These are phyloP conservation scores for Didymella pinodella DNA, from an alignment of 2,329 filamentous ascomycete species.

Conservation along the genomic window DNA sequence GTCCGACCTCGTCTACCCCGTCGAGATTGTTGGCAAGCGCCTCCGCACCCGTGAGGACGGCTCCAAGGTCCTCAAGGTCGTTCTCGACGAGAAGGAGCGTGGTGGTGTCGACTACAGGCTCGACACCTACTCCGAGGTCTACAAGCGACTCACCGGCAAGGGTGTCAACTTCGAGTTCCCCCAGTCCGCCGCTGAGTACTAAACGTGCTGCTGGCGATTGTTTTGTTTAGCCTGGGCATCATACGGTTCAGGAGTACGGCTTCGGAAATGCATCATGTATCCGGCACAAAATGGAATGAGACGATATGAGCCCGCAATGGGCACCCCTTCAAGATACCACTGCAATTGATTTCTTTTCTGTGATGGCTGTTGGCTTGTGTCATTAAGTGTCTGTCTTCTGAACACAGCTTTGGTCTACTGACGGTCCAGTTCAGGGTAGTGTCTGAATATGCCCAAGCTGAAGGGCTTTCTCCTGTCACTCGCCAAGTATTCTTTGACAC, in stretches of 20 bases:
- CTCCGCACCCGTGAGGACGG: constrained; percentile 98
- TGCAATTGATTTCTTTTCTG: constrained; percentile 47
- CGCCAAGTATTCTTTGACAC: constrained; percentile 72
- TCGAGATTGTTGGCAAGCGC: constrained; percentile 99
- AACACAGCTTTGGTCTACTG: constrained; percentile 38
- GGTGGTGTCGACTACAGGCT: constrained; percentile 99
- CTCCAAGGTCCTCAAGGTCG: constrained; percentile 97
- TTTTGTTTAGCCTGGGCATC: constrained; percentile 35
- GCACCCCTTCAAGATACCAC: constrained; percentile 48
- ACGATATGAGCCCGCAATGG: constrained; percentile 46
- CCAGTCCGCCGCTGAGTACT: constrained; percentile 83
- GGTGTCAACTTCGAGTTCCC: constrained; percentile 99
- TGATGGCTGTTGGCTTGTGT: constrained; percentile 29
- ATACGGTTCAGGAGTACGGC: constrained; percentile 49
- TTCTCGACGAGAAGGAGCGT: constrained; percentile 99
- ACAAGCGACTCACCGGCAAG: constrained; percentile 96
- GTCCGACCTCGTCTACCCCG: constrained; percentile 96
- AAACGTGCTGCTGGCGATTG: constrained; percentile 55
- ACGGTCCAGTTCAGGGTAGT: constrained; percentile 76
- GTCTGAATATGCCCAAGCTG: constrained; percentile 70
- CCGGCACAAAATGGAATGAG: constrained; percentile 50
- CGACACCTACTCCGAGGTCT: constrained; percentile 99
- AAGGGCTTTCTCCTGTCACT: constrained; percentile 71
- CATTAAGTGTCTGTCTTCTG: not conserved
- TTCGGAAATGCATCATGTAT: constrained; percentile 52